These are phyloP conservation scores for Vigna hirtella DNA, from an alignment of 306 rosid genomes.

Conservation along the genomic window DNA sequence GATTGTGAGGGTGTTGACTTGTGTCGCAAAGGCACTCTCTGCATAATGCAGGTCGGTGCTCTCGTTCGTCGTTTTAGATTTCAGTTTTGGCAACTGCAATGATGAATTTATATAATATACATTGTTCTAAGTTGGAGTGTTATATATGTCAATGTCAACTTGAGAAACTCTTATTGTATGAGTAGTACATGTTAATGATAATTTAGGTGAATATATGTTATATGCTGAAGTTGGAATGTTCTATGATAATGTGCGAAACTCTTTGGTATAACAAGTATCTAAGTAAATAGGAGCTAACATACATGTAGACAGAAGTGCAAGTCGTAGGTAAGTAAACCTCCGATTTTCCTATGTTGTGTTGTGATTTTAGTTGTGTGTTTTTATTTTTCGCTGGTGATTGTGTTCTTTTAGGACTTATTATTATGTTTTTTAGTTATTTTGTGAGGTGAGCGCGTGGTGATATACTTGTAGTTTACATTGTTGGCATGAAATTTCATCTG, in stretches of 20 bases:
- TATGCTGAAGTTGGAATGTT: not conserved
- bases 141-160: not conserved
- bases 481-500: not conserved
- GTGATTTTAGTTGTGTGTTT: not conserved
- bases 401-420: not conserved
- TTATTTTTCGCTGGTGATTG: not conserved
- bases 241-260: not conserved
- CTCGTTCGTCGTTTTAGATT: not conserved
- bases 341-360: no score
- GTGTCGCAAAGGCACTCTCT: slow-evolving; percentile 82
- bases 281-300: not conserved
- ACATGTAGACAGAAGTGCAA: not conserved
- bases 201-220: not conserved
- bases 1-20: slow-evolving; percentile 95
- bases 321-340: not conserved
- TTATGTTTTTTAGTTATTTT: not conserved
- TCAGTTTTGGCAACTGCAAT: not conserved
- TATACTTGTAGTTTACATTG: not conserved
- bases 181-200: not conserved
- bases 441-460: not conserved
- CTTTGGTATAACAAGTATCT: not conserved
- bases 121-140: not conserved
- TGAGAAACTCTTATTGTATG: not conserved
- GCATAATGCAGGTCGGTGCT: slow-evolving; percentile 79
- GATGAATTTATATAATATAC: not conserved